Evolutionary conservation across 208 protist species (phyloP).

Genomic region (Crithidia mellificae): DNA sequence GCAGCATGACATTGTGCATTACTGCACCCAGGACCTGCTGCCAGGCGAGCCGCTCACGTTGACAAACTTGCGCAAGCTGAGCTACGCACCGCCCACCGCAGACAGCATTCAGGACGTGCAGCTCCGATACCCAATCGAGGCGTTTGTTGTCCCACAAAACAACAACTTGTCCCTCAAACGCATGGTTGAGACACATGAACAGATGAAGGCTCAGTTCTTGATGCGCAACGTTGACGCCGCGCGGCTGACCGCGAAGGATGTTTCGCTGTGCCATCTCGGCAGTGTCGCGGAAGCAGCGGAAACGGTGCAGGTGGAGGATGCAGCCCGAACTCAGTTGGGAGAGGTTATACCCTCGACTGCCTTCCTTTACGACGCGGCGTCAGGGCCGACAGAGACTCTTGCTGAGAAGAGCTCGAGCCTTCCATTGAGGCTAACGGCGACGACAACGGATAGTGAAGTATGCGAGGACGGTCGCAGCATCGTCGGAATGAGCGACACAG

Average conservation of each 20-base stretch:
- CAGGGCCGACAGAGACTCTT: neutral
- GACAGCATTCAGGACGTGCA: conserved; percentile 68
- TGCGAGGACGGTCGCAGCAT: too few relatives aligned
- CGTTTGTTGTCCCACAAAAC: conserved; percentile 76
- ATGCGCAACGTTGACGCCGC: conserved; percentile 22
- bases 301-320: neutral
- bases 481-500: too few relatives aligned
- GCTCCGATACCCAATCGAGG: conserved; percentile 73
- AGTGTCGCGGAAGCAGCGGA: conserved; percentile 10
- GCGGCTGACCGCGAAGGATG: conserved; percentile 48
- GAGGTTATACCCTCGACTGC: conserved; percentile 8
- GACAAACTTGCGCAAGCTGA: conserved; percentile 64
- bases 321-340: conserved; percentile 8
- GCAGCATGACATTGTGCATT: conserved; percentile 81
- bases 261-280: conserved; percentile 32
- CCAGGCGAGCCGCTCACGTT: conserved; percentile 51
- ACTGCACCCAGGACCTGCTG: conserved; percentile 63
- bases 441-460: neutral
- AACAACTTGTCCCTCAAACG: conserved; percentile 67
- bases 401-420: too few relatives aligned
- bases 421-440: neutral
- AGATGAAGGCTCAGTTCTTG: conserved; percentile 43
- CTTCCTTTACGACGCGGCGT: conserved; percentile 17
- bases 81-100: conserved; percentile 76
- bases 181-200: conserved; percentile 73